Base-by-base conservation (phyloP, 2,329 filamentous ascomycete species). In the Alternaria sp. region DNA sequence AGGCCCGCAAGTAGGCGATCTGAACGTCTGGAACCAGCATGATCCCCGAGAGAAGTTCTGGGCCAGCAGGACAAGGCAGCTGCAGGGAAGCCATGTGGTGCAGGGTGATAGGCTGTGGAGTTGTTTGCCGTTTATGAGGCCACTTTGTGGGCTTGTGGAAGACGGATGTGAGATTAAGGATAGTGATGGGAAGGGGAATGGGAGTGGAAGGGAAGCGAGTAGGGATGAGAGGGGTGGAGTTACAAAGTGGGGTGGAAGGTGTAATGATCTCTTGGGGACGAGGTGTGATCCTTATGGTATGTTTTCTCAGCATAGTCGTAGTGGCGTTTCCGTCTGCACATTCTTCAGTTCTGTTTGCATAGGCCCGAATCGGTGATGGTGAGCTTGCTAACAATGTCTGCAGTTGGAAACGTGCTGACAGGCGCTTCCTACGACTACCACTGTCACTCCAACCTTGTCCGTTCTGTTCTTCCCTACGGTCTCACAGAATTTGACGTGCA, bases 1-100 rank as follows among this genome's bases (percentile, higher is more conserved):
- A 56, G 92, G 92, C 0, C 88, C 92, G 0, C 92, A 96, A 80
- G 61, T 96, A 50, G 91, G 92, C 55, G 92, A 95, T 70, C 81
- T 95, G 18, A 96, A 96, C 76, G 85, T 95, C 69, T 96, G 91
- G 91, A 92, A 90, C 69, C 83, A 85, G 5, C 81, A 89, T 64
- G 93, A 95, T 76, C 90, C 92, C 0, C 86, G 91, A 14, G 92
- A 96, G 76, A 85, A 88, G 43, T 92, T 96, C 81, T 96, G 92
- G 92, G 92, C 92, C 1, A 84, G 87, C 1, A 86, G 92, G 38
- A 95, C 92, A 12, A 85, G 89, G 59, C 92, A 96, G 75, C 85
- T 96, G 18, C 91, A 96, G 69, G 86, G 89, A 14, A 89, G 89
- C 2, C 92, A 96, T 75, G 86, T 96, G 44, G 85, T 84, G 0